Evolutionary conservation across 2,329 filamentous ascomycete species (phyloP), one percentile per base, ranked within the genome.

Genomic region (Phoma sp.): DNA sequence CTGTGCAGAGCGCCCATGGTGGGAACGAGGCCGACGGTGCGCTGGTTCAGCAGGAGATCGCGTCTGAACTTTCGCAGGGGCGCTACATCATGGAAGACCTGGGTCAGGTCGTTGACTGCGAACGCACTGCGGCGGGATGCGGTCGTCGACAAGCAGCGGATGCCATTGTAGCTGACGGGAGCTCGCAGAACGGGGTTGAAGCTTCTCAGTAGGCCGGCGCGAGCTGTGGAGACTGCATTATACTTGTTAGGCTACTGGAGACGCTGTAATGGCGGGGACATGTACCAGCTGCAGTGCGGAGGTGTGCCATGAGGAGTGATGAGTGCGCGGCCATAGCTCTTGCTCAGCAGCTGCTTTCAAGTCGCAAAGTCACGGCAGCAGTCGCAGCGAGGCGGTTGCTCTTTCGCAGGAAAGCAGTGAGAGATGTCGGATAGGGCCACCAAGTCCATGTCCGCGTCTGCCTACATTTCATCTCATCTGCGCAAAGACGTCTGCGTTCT

Each of bases 1-100:
- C 87, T 84, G 75, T 99, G 95, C n/a, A 99, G 83, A 44, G 95
- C 95, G 59, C 95, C 95, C 95, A 99, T 98, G 29, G 95, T 99
- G 1, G 95, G 95, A 32, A 99, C 92, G 25, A 99, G 86, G 55
- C 89, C 91, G 53, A 99, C 87, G 39, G 87, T 87, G 52, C 88
- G 85, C 65, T 88, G 84, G 67, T 86, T 82, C 55, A 86, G 77
- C 32, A 86, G 77, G 56, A 92, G 85, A 36, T 86, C 82, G 22
- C 79, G 82, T 32, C 91, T 86, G 80, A 88, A 89, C 65, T 82
- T 75, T 35, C 91, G 89, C 46, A 96, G 79, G 9, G 85, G 80
- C 11, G 86, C 78, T 55, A 95, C 86, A 73, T 90, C 84, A 65
- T 90, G 90, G 72, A 96, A 89, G 66, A 97, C 76, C 57, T 85